These are phyloP conservation scores for Auricularia cornea DNA, from an alignment of 768 basidiomycete genomes.

Conservation along the genomic window DNA sequence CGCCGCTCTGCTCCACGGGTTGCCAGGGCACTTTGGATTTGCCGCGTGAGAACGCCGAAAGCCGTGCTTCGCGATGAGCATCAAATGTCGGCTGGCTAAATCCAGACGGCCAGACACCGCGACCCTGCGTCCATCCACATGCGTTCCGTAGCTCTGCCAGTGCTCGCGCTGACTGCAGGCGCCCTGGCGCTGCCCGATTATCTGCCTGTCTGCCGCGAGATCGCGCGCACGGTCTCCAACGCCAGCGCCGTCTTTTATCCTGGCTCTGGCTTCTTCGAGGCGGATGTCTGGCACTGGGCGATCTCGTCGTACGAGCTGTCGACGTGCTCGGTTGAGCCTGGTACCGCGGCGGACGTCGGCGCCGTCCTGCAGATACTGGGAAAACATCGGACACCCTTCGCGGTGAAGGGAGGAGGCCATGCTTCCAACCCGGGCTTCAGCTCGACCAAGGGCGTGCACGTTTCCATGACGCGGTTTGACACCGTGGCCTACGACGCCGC, in stretches of 20 bases:
- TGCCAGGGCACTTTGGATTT: too few relatives aligned
- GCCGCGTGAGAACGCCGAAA: too few relatives aligned
- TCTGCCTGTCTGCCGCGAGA: background rate
- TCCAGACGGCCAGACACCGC: too few relatives aligned
- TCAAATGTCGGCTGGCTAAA: too few relatives aligned
- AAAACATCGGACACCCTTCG: constrained; percentile 11
- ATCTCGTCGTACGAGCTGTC: constrained; percentile 6
- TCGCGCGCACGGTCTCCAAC: background rate
- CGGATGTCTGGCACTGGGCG: constrained; percentile 9
- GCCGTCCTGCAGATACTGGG: constrained; percentile 10
- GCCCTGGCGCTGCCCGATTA: background rate
- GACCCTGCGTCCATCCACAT: too few relatives aligned
- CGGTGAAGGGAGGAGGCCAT: constrained; percentile 27
- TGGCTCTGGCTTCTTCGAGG: constrained; percentile 1
- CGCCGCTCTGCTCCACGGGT: too few relatives aligned
- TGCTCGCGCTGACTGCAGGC: too few relatives aligned
- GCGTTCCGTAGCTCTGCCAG: too few relatives aligned
- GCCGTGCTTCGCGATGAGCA: too few relatives aligned
- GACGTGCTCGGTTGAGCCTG: constrained; percentile 16
- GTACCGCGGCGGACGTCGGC: constrained; percentile 11
- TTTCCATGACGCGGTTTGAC: constrained; percentile 20
- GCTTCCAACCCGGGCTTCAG: constrained; percentile 21
- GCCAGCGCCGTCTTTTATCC: constrained; percentile 9
- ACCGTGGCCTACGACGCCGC: constrained; percentile 12
- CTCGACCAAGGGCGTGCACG: constrained; percentile 24